Base-by-base conservation (phyloP, 108 stramenopile genomes). In the Pinguiococcus pyrenoidosus region DNA sequence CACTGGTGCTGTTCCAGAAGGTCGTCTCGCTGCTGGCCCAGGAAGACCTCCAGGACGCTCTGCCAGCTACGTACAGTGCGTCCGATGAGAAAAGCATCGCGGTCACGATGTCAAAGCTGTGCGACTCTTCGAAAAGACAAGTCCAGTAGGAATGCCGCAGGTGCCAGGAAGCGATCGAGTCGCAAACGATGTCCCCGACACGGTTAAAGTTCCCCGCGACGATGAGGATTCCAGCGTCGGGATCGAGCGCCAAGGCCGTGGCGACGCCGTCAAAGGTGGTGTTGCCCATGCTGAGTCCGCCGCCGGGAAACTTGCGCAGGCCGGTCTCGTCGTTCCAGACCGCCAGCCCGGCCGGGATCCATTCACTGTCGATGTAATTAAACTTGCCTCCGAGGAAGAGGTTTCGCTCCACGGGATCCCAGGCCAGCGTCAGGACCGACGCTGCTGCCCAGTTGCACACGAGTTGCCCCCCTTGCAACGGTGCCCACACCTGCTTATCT, bases 401-500 rank as follows among this genome's bases (percentile, higher is more conserved):
- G 1, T 51, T 44, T 22, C 37, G 14, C 17, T 49, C 46, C 40
- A 26, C 70, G 14, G 84, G 79, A 71, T 89, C 86, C 87, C 86
- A 89, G 22, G 85, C 85, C 44, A 89, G 56, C 5, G 80, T 81
- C 62, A 87, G 61, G 10, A 87, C 85, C 3, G 82, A 84, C 6
- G 85, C 84, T 7, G 81, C 81, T 48, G 83, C 83, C 85, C 85
- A 87, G 4, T 80, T 82, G 45, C 85, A 90, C 6, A 82, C 85
- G 27, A 90, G 81, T 54, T 86, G 85, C 10, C 85, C 88, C 51
- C 59, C 74, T 37, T 78, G 79, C 29, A 88, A 59, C 8, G 86
- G 89, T 12, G 81, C 45, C 86, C 86, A 91, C 10, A 83, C 77
- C 46, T 86, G 70, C 24, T 81, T 71, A 3, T 73, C 64, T 3